Conservation (phyloP, 345 rosid genomes). For the Litchi chinensis region DNA sequence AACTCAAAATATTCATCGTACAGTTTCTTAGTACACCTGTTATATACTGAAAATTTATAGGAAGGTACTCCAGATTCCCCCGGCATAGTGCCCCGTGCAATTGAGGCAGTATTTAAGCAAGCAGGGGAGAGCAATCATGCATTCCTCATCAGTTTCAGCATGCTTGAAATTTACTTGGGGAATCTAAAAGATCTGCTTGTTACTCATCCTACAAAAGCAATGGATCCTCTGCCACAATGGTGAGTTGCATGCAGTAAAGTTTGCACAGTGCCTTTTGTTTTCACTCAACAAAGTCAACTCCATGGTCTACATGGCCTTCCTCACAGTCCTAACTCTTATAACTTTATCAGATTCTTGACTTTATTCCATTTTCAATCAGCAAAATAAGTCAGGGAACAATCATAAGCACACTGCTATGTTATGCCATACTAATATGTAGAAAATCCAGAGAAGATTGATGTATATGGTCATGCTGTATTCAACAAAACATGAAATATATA, state of each 20-base stretch:
- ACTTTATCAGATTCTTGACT: background rate
- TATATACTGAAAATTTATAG: constrained; percentile 31
- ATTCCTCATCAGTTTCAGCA: constrained; percentile 62
- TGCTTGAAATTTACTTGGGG: constrained; percentile 90
- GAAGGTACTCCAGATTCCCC: constrained; percentile 69
- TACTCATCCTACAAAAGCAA: constrained; percentile 53
- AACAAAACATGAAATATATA: background rate
- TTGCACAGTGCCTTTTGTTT: constrained; percentile 1
- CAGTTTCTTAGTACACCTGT: constrained; percentile 5
- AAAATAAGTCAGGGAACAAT: background rate
- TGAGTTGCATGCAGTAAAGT: constrained; percentile 26
- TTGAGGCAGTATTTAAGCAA: constrained; percentile 61
- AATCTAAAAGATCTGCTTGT: constrained; percentile 72
- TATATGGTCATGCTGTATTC: background rate
- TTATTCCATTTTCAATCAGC: background rate
- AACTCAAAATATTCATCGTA: background rate
- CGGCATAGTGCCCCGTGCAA: constrained; percentile 66
- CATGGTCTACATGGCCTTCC: background rate
- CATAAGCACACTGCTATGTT: background rate
- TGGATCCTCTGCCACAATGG: constrained; percentile 63
- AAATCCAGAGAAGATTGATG: background rate
- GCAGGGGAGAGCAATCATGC: constrained; percentile 54
- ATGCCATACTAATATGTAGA: too few relatives aligned
- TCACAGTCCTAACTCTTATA: background rate
- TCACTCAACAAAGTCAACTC: background rate